Base-by-base conservation (phyloP, 2,329 filamentous ascomycete genomes). In the Dactylellina parvicollis region DNA sequence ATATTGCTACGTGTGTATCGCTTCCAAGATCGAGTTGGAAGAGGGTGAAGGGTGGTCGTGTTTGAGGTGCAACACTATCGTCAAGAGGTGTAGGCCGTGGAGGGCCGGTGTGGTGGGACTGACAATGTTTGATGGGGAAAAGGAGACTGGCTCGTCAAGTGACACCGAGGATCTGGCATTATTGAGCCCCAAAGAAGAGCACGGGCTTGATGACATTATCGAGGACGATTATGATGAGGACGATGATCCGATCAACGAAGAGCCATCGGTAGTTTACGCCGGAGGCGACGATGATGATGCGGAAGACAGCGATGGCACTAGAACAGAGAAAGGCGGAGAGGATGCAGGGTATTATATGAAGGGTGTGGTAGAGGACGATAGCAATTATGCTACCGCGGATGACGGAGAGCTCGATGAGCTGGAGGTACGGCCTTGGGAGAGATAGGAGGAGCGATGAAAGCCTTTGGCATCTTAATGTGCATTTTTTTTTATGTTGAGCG, bases 1-100 rank as follows among this genome's bases (percentile, higher is more conserved):
- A 70, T 99, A 98, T 82, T 99, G 95, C 81, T 99, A 96, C 79
- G 92, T 96, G 16, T 99, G 95, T 79, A 82, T 98, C n/a, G 92
- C 93, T 2, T 92, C 92, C 67, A 88, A 91, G 71, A 85, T 99
- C 44, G 94, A 97, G 81, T 88, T 89, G 3, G 94, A 98, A 81
- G 94, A 97, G 80, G 95, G 94, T 30, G 92, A 97, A 79, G 94
- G 94, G 1, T 97, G 93, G 92, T 86, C 88, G 9, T 99, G 95
- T 81, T 83, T 99, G 49, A 86, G 95, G 18, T 99, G 95, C 79
- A 93, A 93, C 16, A 90, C 92, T 78, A 80, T 90, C 18, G 88
- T 96, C 52, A 92, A 90, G 79, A 88, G 93, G 79, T 98, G 94
- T 81, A 89, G 88, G 79, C 92, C 95, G 0, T 99, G 95, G 95